These are phyloP conservation scores for Macrocybe sp. DNA, from an alignment of 1,284 basidiomycete species.

Conservation along the genomic window DNA sequence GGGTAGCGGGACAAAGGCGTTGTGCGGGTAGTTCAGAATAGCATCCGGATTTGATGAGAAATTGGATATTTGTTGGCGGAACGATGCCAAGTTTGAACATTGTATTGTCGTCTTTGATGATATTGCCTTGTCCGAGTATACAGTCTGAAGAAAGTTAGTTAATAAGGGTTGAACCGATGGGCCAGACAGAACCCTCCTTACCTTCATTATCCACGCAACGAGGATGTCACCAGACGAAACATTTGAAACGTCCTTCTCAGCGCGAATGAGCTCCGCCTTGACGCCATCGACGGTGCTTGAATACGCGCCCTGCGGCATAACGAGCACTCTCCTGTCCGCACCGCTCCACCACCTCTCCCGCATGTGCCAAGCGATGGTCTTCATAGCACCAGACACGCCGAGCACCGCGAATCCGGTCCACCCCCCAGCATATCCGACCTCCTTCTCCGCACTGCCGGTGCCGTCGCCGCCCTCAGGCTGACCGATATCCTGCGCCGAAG, in stretches of 20 bases:
- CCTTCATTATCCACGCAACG: constrained; percentile 34
- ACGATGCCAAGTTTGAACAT: constrained; percentile 30
- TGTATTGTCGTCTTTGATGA: constrained; percentile 23
- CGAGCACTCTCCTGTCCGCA: constrained; percentile 22
- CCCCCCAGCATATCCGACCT: constrained; percentile 1
- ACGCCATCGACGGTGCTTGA: constrained; percentile 21
- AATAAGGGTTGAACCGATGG: neutral
- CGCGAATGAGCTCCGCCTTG: constrained; percentile 17
- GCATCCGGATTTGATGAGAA: constrained; percentile 18
- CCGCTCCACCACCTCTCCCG: constrained; percentile 27
- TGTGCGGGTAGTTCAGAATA: constrained; percentile 29
- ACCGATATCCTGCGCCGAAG: constrained; percentile 1
- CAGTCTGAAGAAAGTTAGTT: constrained; percentile 16
- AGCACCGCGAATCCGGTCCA: constrained; percentile 17
- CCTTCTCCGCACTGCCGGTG: no score
- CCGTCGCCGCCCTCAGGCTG: neutral
- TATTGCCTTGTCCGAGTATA: constrained; percentile 23
- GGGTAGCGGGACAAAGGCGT: constrained; percentile 32
- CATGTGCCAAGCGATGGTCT: constrained; percentile 25
- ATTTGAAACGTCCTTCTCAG: constrained; percentile 8
- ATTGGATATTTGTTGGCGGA: constrained; percentile 15
- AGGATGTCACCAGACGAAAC: constrained; percentile 32
- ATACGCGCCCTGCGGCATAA: constrained; percentile 25
- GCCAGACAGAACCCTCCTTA: constrained; percentile 9
- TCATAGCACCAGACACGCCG: constrained; percentile 21